phyloP scores from a whole-genome alignment of 1,139 yeast genomes.

The Geotrichum aggregatum region DNA sequence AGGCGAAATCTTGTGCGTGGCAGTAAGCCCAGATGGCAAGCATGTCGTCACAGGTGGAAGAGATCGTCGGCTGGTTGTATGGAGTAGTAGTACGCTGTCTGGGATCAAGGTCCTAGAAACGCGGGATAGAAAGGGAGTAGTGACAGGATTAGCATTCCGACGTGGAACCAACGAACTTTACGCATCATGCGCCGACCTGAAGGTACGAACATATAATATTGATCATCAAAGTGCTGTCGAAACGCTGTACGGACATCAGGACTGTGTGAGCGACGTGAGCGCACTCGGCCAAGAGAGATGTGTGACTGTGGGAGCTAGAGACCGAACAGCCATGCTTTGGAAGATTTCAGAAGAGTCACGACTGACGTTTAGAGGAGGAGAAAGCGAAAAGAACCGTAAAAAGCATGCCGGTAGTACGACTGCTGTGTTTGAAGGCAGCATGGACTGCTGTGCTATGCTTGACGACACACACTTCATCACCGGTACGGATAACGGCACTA shows the following conservation, averaged over 20 bases:
- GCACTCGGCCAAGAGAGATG: constrained; percentile 84
- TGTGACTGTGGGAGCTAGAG: constrained; percentile 92
- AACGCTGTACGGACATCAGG: constrained; percentile 92
- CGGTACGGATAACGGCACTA: constrained; percentile 90
- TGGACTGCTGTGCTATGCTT: constrained; percentile 85
- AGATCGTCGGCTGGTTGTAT: constrained; percentile 73
- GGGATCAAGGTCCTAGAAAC: constrained; percentile 75
- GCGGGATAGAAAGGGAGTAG: constrained; percentile 62
- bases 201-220: constrained; percentile 80
- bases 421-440: constrained; percentile 65
- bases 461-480: constrained; percentile 92
- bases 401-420: constrained; percentile 38
- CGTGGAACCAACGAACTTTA: constrained; percentile 78
- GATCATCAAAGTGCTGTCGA: constrained; percentile 87
- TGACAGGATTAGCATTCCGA: constrained; percentile 71
- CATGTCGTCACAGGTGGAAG: constrained; percentile 87
- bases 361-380: constrained; percentile 91
- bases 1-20: constrained; percentile 71
- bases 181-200: constrained; percentile 89
- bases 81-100: constrained; percentile 77
- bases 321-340: constrained; percentile 94
- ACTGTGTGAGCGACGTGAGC: constrained; percentile 72
- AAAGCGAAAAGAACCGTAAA: constrained; percentile 37
- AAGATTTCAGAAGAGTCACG: constrained; percentile 93
- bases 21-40: constrained; percentile 83